Base-by-base conservation (phyloP, 192 early-diverging fungal species). In the Pilobolus umbonatus region DNA sequence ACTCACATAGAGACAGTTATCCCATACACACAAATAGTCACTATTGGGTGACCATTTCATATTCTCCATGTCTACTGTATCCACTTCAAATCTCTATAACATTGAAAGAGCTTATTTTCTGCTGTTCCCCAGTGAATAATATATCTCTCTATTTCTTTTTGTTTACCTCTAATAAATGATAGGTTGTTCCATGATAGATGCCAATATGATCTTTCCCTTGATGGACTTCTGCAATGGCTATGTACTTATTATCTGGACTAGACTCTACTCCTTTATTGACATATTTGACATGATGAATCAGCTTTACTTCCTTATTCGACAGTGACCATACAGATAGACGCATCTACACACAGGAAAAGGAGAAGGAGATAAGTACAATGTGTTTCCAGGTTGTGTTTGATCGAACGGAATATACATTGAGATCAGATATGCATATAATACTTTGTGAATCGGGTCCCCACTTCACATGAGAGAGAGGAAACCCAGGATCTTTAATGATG, bases 21-120 rank as follows among this genome's bases (percentile, higher is more conserved):
- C 90, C 85, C 85, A 92, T 0, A 83, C 80, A 6, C 80, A 84
- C 60, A 95, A 79, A 54, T 75, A 90, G 24, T 76, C 69, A 15
- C 92, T 91, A 63, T 95, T 85, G 0, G 93, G 93, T 25, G 92
- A 94, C 89, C 90, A 93, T 14, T 76, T 68, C 26, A 95, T 64
- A 57, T 90, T 80, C 34, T 86, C 82, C 6, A 85, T 51, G 75
- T 95, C 90, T 14, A 64, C 66, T 2, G 90, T 87, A 32, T 90
- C 88, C 0, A 82, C 56, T 24, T 70, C 63, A 56, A 89, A 87
- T n/a, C 78, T 66, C 89, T 92, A 63, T 32, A 21, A 56, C 11
- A 19, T 26, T 22, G 43, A 25, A 22, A 32, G 24, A 32, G 9
- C n/a, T 29, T 9, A 32, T 48, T 64, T 25, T 12, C 36, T 49